Evolutionary conservation across 2,329 filamentous ascomycete species (phyloP), one percentile per base, ranked within the genome.

Genomic region (Verticillium nubilum): DNA sequence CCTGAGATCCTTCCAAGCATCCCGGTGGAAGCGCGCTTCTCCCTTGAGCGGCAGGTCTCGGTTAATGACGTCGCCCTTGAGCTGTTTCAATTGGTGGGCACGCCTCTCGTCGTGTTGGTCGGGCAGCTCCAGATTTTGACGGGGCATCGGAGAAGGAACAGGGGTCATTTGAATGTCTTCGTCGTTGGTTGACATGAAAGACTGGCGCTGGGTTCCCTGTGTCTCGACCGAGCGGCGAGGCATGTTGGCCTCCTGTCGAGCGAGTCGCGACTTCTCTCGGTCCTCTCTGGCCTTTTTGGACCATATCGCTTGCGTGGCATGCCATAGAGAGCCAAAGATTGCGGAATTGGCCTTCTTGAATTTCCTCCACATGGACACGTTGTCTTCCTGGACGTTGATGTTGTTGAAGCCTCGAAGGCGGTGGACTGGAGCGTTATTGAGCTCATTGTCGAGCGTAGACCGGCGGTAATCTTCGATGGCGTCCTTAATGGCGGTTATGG

Each of bases 381-480:
- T 88, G 68, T 97, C 94, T 66, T 92, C 90, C 42, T 89, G 86
- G 15, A 93, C 91, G 67, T 99, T 99, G 67, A 97, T 92, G 67
- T 99, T 99, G 66, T 89, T 83, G 88, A 91, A 98, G 63, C 93
- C 88, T 13, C 92, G 80, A 23, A 99, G 80, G 61, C 94, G 87
- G 74, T 99, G 94, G 10, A 98, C 91, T 0, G 93, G 91, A 2
- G 95, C 95, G 71, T 99, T 98, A 76, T 99, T 99, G 63, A 99
- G 82, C 68, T 97, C 90, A 64, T 88, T 96, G 72, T 99, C 95
- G 52, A 97, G 86, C 50, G 92, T 80, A 0, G 94, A 98, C 75
- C 95, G 84, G 67, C 95, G 85, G 80, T 92, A 98, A 76, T 99
- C 95, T 75, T 99, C 95, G 64, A 98, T 88, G 19, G 88, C 95